Conservation (phyloP, 768 basidiomycete species). For the Boletus subparvulus region DNA sequence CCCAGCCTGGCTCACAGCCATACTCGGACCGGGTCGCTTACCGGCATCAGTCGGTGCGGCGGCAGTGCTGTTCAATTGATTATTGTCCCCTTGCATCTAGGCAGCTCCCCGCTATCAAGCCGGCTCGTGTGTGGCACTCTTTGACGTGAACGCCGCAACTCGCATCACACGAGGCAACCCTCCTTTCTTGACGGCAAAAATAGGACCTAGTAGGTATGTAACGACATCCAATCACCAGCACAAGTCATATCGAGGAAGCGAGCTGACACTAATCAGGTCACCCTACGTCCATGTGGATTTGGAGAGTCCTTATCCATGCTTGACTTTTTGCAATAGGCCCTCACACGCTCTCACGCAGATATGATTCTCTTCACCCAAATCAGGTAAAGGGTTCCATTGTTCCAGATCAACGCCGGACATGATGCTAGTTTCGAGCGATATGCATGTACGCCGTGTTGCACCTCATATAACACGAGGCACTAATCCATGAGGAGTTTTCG, state of each 20-base stretch:
- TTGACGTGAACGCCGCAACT: conserved; percentile 6
- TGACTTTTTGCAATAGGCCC: background rate
- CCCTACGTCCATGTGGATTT: background rate
- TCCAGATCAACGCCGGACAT: conserved; percentile 2
- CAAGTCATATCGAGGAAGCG: conserved; percentile 10
- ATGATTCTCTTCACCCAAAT: background rate
- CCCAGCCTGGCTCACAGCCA: background rate
- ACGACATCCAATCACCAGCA: conserved; percentile 2
- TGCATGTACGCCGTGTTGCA: background rate
- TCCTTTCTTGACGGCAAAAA: conserved; percentile 12
- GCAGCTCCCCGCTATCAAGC: background rate
- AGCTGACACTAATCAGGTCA: background rate
- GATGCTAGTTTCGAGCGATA: background rate
- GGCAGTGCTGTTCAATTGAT: background rate
- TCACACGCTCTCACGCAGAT: background rate
- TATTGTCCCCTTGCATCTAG: background rate
- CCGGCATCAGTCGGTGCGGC: background rate
- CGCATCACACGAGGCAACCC: conserved; percentile 17
- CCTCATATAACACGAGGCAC: conserved; percentile 4
- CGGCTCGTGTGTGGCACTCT: background rate
- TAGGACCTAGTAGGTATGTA: background rate
- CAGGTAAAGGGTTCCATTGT: background rate
- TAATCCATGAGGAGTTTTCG: background rate
- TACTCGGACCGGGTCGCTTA: too few relatives aligned
- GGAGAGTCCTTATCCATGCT: background rate